These are phyloP conservation scores for Argentina anserina DNA, from an alignment of 306 rosid genomes.

Conservation along the genomic window DNA sequence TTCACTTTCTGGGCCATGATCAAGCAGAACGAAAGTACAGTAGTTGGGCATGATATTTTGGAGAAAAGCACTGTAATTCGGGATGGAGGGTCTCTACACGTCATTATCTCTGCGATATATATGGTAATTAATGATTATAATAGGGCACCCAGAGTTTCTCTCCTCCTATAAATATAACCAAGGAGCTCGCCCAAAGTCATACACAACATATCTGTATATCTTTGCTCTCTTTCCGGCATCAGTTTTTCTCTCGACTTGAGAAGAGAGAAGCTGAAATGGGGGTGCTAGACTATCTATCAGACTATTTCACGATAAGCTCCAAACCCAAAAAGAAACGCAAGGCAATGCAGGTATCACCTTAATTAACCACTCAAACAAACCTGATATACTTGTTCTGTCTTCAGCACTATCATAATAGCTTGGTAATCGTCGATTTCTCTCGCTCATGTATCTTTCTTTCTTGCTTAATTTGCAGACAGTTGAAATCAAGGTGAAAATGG, in stretches of 20 bases:
- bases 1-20: neutral
- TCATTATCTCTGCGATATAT: slow-evolving; percentile 22
- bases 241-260: neutral
- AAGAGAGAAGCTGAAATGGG: slow-evolving; percentile 50
- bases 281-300: slow-evolving; percentile 56
- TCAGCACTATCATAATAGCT: too few species aligned
- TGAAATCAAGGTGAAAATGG: slow-evolving; percentile 96
- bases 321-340: slow-evolving; percentile 60
- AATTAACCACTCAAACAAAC: neutral
- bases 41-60: slow-evolving; percentile 25
- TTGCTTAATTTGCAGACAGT: slow-evolving; percentile 50
- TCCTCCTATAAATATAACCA: neutral
- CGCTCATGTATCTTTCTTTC: neutral
- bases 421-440: neutral
- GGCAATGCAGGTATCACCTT: slow-evolving; percentile 64
- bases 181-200: neutral
- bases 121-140: neutral
- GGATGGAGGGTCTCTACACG: slow-evolving; percentile 14
- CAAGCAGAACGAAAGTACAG: slow-evolving; percentile 10
- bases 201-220: neutral
- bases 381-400: neutral
- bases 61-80: slow-evolving; percentile 13
- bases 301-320: slow-evolving; percentile 44
- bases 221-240: neutral
- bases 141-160: neutral